Conservation (phyloP, 306 rosid species). For the Neltuma alba region DNA sequence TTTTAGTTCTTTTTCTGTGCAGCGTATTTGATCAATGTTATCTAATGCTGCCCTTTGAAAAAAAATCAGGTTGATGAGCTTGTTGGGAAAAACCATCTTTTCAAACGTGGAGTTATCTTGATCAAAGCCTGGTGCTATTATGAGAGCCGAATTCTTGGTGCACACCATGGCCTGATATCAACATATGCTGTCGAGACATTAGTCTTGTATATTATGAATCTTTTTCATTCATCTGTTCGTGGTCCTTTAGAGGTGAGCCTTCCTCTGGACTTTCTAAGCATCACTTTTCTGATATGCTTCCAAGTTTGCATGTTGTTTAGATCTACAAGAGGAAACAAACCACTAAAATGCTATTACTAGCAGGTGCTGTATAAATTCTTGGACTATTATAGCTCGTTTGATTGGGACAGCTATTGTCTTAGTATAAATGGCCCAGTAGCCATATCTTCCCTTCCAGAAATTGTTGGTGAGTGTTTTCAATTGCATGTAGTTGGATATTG, state of each 20-base stretch:
- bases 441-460: constrained; percentile 56
- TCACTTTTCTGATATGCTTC: constrained; percentile 12
- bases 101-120: constrained; percentile 66
- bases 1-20: background rate
- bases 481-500: constrained; percentile 19
- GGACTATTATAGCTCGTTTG: constrained; percentile 66
- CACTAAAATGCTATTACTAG: constrained; percentile 29
- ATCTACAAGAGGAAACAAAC: constrained; percentile 28
- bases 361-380: constrained; percentile 72
- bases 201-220: constrained; percentile 62
- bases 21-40: constrained; percentile 10
- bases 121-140: constrained; percentile 82
- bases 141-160: constrained; percentile 77
- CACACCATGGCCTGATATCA: constrained; percentile 65
- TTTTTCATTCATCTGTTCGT: constrained; percentile 55
- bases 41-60: constrained; percentile 22
- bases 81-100: constrained; percentile 64
- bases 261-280: constrained; percentile 24
- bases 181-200: constrained; percentile 70
- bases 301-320: constrained; percentile 29
- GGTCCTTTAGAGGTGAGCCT: constrained; percentile 76
- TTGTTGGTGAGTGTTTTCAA: constrained; percentile 48
- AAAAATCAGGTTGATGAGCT: constrained; percentile 55
- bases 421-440: constrained; percentile 57
- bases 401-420: constrained; percentile 59